Conservation (phyloP, 352 stramenopile species). For the Globisporangium sylvaticum region DNA sequence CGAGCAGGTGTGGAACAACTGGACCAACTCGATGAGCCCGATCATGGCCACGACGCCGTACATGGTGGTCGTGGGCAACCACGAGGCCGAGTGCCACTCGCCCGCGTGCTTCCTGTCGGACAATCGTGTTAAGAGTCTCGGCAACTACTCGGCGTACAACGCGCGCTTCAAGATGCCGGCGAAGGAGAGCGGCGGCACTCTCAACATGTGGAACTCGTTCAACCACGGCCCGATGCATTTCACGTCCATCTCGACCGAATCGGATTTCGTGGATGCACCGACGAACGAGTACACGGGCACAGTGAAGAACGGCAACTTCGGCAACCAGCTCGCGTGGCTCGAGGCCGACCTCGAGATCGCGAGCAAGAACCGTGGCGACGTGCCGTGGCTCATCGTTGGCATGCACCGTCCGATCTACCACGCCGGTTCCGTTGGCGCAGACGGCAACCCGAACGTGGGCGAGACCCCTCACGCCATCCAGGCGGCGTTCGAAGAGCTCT, state of each 20-base stretch:
- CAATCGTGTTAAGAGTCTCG: conserved; percentile 42
- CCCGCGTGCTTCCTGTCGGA: conserved; percentile 43
- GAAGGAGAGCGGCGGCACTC: conserved; percentile 40
- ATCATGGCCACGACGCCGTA: conserved; percentile 60
- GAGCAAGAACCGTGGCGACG: conserved; percentile 34
- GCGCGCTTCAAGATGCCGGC: conserved; percentile 84
- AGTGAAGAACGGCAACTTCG: conserved; percentile 37
- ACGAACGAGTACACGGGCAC: conserved; percentile 28
- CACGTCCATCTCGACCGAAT: conserved; percentile 78
- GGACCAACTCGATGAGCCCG: conserved; percentile 59
- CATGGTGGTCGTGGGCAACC: conserved; percentile 84
- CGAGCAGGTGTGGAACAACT: conserved; percentile 85
- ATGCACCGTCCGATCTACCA: conserved; percentile 53
- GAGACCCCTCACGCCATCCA: conserved; percentile 27
- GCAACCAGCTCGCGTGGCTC: conserved; percentile 48
- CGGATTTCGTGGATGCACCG: conserved; percentile 40
- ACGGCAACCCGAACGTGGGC: conserved; percentile 19
- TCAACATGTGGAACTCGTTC: conserved; percentile 90
- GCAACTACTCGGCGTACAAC: conserved; percentile 86
- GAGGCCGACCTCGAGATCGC: conserved; percentile 46
- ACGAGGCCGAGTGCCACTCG: conserved; percentile 87
- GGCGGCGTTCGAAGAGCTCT: conserved; percentile 70
- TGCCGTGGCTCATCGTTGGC: conserved; percentile 48
- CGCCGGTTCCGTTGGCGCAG: conserved; percentile 14
- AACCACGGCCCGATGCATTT: conserved; percentile 82